These are phyloP conservation scores for Fraxinus paxiana DNA, from an alignment of 305 asterid species.

Conservation along the genomic window DNA sequence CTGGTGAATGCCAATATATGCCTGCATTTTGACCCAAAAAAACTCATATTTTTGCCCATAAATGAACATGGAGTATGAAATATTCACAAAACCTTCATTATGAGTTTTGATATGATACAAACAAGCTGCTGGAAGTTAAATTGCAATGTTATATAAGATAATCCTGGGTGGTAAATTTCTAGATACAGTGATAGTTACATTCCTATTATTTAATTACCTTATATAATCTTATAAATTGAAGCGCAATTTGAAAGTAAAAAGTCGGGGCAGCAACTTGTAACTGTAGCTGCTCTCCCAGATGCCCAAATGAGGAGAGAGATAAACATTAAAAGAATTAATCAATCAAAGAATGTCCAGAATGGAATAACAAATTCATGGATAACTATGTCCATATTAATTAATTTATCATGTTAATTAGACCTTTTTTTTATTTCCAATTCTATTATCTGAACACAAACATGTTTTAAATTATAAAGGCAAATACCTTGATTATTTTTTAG, in stretches of 20 bases:
- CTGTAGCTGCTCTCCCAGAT: background rate
- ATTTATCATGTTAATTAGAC: background rate
- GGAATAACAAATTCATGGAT: background rate
- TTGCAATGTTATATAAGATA: background rate
- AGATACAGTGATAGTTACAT: background rate
- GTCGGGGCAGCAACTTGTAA: background rate
- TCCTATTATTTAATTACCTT: background rate
- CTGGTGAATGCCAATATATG: constrained; percentile 86
- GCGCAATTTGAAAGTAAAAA: background rate
- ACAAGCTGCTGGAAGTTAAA: background rate
- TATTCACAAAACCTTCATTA: too few relatives aligned
- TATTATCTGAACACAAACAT: background rate
- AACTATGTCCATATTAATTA: background rate
- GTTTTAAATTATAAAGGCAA: background rate
- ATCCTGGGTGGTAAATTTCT: background rate
- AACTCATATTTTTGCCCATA: constrained; percentile 2
- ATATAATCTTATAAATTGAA: background rate
- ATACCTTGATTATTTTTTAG: background rate
- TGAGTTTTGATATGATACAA: background rate
- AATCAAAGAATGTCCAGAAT: constrained; percentile 6
- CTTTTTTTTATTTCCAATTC: background rate
- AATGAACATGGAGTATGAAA: background rate
- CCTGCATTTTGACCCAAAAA: constrained; percentile 43
- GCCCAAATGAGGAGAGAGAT: background rate
- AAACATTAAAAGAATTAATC: background rate